Evolutionary conservation across 2,329 filamentous ascomycete species (phyloP).

Genomic region (Emmonsiellopsis sp.): DNA sequence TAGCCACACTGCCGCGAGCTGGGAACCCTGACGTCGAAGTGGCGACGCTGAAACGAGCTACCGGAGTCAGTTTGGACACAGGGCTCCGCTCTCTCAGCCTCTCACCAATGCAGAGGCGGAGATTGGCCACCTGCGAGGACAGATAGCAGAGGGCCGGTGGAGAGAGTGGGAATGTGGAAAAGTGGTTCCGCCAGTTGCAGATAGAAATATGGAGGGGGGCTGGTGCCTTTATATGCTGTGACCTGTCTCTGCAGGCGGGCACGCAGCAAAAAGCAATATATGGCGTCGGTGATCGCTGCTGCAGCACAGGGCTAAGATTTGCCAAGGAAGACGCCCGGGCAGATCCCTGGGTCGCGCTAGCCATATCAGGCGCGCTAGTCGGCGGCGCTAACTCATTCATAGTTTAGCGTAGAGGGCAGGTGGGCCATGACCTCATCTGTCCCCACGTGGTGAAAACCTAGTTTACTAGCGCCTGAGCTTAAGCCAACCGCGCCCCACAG

Average conservation of each 20-base stretch:
- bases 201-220: background rate
- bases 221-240: background rate
- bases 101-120: background rate
- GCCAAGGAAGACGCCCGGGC: background rate
- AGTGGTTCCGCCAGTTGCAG: background rate
- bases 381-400: too few relatives aligned
- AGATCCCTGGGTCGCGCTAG: background rate
- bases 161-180: background rate
- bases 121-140: background rate
- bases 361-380: background rate
- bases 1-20: background rate
- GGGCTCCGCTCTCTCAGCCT: background rate
- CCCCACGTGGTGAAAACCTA: background rate
- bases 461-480: background rate
- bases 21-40: background rate
- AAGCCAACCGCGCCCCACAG: background rate
- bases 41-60: conserved; percentile 1
- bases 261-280: background rate
- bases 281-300: background rate
- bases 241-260: background rate
- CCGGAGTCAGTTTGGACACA: background rate
- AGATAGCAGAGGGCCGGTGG: background rate
- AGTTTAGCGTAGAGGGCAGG: too few relatives aligned
- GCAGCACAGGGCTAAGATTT: background rate
- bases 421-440: background rate